Percentiles rank a stretch among this genome's conserved stretches.
Evolutionary conservation across 305 asterid species (phyloP).

Genomic region (Fraxinus velutina): DNA sequence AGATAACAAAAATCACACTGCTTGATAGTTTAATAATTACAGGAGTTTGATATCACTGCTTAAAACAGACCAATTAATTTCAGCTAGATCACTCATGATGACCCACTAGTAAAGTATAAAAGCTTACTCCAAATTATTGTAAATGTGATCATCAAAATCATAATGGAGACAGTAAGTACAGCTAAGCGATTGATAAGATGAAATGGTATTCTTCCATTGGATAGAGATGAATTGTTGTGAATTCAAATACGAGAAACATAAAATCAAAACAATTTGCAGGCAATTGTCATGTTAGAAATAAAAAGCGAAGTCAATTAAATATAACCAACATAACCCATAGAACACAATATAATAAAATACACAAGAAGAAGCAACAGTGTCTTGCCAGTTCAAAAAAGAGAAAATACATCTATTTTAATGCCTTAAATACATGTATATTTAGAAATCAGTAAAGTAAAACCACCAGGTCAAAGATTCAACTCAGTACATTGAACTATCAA

Average conservation of each 20-base stretch:
- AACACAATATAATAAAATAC: neutral
- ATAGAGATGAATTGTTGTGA: neutral
- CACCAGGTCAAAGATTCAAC: neutral
- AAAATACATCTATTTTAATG: neutral
- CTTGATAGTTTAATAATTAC: neutral
- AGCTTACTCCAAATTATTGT: neutral
- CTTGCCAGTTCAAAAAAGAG: neutral
- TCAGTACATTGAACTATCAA: neutral
- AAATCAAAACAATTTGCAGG: neutral
- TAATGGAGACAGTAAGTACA: neutral
- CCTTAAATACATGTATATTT: neutral
- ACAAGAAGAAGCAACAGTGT: neutral
- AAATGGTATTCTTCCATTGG: neutral
- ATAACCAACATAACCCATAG: neutral
- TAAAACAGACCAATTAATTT: neutral
- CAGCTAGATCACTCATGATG: neutral
- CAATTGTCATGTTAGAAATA: neutral
- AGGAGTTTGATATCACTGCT: neutral
- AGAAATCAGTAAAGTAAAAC: neutral
- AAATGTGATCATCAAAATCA: neutral
- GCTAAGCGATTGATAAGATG: neutral
- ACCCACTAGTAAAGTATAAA: neutral
- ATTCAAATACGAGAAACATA: neutral
- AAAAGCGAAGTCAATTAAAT: neutral
- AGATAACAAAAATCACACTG: slow-evolving; percentile 5